Conservation (phyloP, 2,329 filamentous ascomycete genomes). For the Aureobasidium sp. region DNA sequence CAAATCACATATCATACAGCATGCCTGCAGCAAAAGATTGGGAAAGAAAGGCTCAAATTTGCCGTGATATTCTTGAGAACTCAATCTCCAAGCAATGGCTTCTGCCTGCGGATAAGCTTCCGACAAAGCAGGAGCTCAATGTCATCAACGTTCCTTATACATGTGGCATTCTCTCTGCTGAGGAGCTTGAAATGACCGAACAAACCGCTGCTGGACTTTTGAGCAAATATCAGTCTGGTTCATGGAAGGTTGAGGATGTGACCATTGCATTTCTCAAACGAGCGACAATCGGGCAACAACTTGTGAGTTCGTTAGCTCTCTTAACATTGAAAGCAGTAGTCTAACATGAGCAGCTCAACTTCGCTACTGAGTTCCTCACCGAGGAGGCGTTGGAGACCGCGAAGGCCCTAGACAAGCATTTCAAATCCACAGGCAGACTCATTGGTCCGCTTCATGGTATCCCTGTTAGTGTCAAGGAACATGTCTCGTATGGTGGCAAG, state of each 20-base stretch:
- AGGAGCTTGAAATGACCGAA: constrained; percentile 46
- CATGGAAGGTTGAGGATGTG: constrained; percentile 47
- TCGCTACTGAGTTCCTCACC: constrained; percentile 37
- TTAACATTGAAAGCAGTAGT: background rate
- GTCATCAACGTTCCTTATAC: constrained; percentile 48
- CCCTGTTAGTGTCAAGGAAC: constrained; percentile 21
- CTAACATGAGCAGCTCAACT: constrained; percentile 28
- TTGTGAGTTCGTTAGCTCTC: constrained; percentile 29
- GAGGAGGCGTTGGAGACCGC: constrained; percentile 33
- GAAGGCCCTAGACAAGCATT: constrained; percentile 35
- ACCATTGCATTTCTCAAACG: constrained; percentile 48
- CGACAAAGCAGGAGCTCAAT: constrained; percentile 47
- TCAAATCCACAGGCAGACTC: constrained; percentile 29
- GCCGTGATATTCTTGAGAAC: constrained; percentile 20
- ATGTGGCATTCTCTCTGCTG: constrained; percentile 52
- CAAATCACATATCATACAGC: background rate
- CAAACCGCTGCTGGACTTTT: constrained; percentile 36
- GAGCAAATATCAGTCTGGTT: constrained; percentile 32
- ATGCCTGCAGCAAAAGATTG: constrained; percentile 16
- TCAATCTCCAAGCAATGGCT: constrained; percentile 54
- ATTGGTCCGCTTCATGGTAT: constrained; percentile 29
- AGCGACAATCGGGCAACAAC: constrained; percentile 48
- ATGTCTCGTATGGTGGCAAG: constrained; percentile 17
- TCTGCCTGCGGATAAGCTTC: constrained; percentile 47
- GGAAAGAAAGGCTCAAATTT: constrained; percentile 11